phyloP scores from a whole-genome alignment of 495 filamentous ascomycete species.

The Cairneyella variabilis region DNA sequence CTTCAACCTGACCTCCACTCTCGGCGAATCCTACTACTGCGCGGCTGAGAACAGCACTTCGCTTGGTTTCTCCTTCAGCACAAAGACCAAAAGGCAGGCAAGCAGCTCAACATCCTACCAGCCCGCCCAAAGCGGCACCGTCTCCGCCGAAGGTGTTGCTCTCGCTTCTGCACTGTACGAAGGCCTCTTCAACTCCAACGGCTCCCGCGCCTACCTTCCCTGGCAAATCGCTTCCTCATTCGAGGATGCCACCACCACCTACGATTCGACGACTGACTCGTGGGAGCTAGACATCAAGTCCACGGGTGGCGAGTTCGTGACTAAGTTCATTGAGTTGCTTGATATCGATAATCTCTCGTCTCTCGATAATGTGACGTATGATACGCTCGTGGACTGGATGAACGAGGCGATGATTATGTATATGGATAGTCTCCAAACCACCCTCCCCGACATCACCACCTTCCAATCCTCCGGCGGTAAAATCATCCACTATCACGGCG shows the following conservation, averaged over 20 bases:
- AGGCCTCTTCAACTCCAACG: constrained; percentile 41
- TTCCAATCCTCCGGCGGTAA: constrained; percentile 46
- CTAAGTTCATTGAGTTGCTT: constrained; percentile 34
- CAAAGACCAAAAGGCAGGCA: constrained; percentile 13
- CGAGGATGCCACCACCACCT: constrained; percentile 38
- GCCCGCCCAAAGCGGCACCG: constrained; percentile 41
- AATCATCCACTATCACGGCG: constrained; percentile 48
- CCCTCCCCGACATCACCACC: constrained; percentile 39
- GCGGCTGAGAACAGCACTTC: constrained; percentile 30
- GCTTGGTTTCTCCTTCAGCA: constrained; percentile 17
- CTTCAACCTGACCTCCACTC: constrained; percentile 41
- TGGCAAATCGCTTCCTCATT: constrained; percentile 40
- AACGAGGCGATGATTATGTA: constrained; percentile 30
- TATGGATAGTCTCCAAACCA: constrained; percentile 41
- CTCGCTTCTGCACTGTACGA: constrained; percentile 38
- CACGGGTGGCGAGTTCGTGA: constrained; percentile 38
- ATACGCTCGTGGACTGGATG: constrained; percentile 48
- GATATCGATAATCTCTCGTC: constrained; percentile 30
- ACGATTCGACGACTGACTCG: constrained; percentile 33
- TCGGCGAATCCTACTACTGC: constrained; percentile 48
- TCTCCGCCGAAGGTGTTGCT: constrained; percentile 36
- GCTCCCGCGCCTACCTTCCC: constrained; percentile 41
- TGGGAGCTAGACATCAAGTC: constrained; percentile 36
- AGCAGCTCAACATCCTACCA: constrained; percentile 19
- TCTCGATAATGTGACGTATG: constrained; percentile 44